These are phyloP conservation scores for Alternaria angustiovoidea DNA, from an alignment of 2,329 filamentous ascomycete genomes.

Conservation along the genomic window DNA sequence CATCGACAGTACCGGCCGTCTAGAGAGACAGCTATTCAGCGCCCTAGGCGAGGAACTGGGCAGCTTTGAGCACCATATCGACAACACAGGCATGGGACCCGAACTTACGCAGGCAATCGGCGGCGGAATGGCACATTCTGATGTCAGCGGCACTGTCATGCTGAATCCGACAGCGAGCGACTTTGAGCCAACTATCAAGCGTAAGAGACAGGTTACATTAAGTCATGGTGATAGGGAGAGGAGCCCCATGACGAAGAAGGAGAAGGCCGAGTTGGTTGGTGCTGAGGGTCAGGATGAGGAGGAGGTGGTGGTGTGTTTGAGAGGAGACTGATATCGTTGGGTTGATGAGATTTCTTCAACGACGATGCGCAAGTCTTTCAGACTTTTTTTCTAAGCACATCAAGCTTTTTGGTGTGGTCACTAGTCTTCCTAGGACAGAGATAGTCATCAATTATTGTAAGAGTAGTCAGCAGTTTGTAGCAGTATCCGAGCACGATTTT, in stretches of 20 bases:
- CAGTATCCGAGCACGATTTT: neutral
- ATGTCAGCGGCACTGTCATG: conserved; percentile 6
- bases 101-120: conserved; percentile 22
- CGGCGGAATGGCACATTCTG: conserved; percentile 1
- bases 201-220: conserved; percentile 39
- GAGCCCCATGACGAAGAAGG: conserved; percentile 38
- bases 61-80: conserved; percentile 29
- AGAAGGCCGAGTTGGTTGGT: conserved; percentile 19
- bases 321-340: neutral
- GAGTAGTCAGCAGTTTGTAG: neutral
- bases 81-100: conserved; percentile 20
- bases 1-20: conserved; percentile 37
- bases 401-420: neutral
- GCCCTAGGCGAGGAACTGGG: conserved; percentile 43
- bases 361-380: neutral
- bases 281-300: neutral
- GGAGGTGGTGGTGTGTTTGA: conserved; percentile 2
- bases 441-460: neutral
- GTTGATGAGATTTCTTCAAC: neutral
- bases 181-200: conserved; percentile 32
- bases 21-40: conserved; percentile 42
- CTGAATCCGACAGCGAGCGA: conserved; percentile 15
- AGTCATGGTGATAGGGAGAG: conserved; percentile 22
- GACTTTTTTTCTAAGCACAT: neutral
- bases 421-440: neutral